Percentiles rank a stretch among this genome's conserved stretches.
Evolutionary conservation across 257 asterid genomes (phyloP).

Genomic region (Capsicum pubescens): DNA sequence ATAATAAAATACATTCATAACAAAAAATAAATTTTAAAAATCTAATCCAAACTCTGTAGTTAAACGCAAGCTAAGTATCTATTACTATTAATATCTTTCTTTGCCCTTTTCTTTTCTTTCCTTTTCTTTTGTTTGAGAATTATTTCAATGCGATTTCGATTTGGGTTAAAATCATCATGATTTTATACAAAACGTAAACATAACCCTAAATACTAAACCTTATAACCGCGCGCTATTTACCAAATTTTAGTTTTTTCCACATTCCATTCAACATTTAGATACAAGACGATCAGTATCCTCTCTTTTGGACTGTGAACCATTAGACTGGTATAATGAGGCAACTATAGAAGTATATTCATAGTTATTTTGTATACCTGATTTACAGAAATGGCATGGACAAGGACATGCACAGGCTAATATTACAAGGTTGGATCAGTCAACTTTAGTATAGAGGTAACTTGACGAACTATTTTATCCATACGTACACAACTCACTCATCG

Average conservation of each 20-base stretch:
- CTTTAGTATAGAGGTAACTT: not conserved
- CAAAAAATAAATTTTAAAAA: too few species aligned
- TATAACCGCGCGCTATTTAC: not conserved
- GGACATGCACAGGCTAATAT: not conserved
- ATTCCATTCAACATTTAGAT: too few species aligned
- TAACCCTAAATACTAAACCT: not conserved
- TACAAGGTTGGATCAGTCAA: constrained; percentile 22
- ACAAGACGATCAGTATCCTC: too few species aligned
- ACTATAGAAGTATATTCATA: not conserved
- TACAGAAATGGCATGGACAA: not conserved
- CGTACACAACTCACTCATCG: not conserved
- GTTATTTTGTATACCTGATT: constrained; percentile 7
- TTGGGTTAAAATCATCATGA: not conserved
- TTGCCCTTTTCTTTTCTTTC: not conserved
- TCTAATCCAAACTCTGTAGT: too few species aligned
- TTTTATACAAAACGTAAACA: not conserved
- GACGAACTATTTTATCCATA: not conserved
- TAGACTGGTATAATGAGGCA: not conserved
- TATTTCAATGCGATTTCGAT: not conserved
- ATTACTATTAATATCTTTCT: too few species aligned
- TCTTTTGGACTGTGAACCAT: not conserved
- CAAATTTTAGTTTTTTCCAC: too few species aligned
- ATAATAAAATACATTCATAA: too few species aligned
- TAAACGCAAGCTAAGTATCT: too few species aligned
- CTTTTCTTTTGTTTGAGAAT: not conserved